Conservation (phyloP, 176 grass and related monocot species). For the Ananas comosus region DNA sequence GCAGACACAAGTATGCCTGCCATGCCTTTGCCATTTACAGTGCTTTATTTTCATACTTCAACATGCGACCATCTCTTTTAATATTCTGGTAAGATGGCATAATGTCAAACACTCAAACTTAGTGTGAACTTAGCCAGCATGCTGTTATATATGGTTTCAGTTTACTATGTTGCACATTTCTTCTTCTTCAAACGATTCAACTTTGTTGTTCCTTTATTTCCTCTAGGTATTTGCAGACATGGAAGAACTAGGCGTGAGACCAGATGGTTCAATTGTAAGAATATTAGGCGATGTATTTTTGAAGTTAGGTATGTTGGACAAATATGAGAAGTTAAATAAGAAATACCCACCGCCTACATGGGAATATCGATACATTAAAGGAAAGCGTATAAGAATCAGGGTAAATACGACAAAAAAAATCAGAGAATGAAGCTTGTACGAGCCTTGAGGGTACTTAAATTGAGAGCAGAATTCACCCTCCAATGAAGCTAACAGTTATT, state of each 20-base stretch:
- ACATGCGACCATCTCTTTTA: no score
- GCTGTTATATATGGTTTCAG: not conserved
- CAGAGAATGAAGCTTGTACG: constrained; percentile 4
- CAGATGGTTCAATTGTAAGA: constrained; percentile 63
- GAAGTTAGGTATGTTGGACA: constrained; percentile 81
- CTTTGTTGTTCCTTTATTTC: not conserved
- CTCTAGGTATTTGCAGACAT: constrained; percentile 89
- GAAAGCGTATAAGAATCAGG: constrained; percentile 64
- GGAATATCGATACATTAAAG: constrained; percentile 76
- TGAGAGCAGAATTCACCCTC: not conserved
- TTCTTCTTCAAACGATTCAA: not conserved
- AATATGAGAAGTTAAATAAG: constrained; percentile 68
- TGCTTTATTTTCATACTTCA: no score
- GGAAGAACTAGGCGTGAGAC: constrained; percentile 82
- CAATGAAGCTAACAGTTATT: not conserved
- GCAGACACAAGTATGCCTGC: no score
- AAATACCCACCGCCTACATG: constrained; percentile 84
- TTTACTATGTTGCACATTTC: not conserved
- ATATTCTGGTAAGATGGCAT: not conserved
- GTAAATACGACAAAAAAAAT: constrained; percentile 35
- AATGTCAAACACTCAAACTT: not conserved
- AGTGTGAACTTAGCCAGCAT: not conserved
- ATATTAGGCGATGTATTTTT: constrained; percentile 75
- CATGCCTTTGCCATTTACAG: no score
- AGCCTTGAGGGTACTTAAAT: constrained; percentile 1